Base-by-base conservation (phyloP, 1,139 yeast genomes). In the Kurtzmaniella quercitrusa region DNA sequence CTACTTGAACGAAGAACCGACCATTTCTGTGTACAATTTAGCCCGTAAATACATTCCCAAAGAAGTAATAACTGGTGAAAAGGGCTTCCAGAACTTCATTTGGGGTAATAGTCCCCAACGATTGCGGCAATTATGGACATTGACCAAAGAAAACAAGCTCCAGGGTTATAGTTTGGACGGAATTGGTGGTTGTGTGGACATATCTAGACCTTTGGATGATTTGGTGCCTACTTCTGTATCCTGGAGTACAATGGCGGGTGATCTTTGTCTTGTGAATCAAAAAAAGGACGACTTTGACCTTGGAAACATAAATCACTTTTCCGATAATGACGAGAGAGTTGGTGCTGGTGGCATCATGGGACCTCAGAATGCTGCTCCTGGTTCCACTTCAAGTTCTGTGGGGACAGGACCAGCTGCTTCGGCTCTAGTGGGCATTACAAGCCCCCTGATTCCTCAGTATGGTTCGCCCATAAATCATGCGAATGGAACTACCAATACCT, bases 21-120 rank as follows among this genome's bases (percentile, higher is more conserved):
- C 82, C 16, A 75, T 89, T 6, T 81, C 85, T 37, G 74, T 89
- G 2, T 93, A 89, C 78, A 82, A 83, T 42, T 68, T 91, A 41
- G 74, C 76, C 38, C 69, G 97, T 48, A 87, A 83, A 51, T 84
- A 77, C 57, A 77, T 91, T 12, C 96, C 98, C 0, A 74, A 77
- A 42, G 81, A 84, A 54, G 73, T 82, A 3, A 67, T 88, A 33
- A 81, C 79, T 70, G 70, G 77, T 19, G 68, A 73, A 34, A 70
- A 70, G 41, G 70, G 73, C 0, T 63, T 70, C 43, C 75, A 67
- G 44, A 73, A 72, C 51, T 73, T 73, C 48, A 60, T 70, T 3
- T 73, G 77, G 77, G 70, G 74, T 3, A 53, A 52, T 15, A 65
- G 64, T 46, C 48, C 55, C 1, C 45, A 46, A 4, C 46, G 47